These are phyloP conservation scores for Acanthochlamys bracteata DNA, from an alignment of 106 monocot genomes.

Conservation along the genomic window DNA sequence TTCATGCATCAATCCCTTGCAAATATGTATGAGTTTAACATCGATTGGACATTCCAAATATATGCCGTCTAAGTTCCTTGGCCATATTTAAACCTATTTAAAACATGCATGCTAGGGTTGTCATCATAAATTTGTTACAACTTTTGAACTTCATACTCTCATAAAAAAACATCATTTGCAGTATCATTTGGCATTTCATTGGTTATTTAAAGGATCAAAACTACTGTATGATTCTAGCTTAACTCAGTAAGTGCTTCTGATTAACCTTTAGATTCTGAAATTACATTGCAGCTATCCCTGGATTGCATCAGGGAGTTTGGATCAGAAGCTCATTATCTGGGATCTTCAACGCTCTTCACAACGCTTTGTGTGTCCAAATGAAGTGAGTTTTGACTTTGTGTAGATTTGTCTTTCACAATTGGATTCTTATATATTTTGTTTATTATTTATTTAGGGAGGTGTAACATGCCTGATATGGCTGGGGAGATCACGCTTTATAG, in stretches of 20 bases:
- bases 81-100: too few relatives aligned
- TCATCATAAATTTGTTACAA: too few relatives aligned
- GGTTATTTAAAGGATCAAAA: not conserved
- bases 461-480: conserved; percentile 76
- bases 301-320: conserved; percentile 81
- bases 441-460: conserved; percentile 45
- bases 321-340: conserved; percentile 87
- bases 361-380: conserved; percentile 66
- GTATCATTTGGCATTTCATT: too few relatives aligned
- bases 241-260: not conserved
- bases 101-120: too few relatives aligned
- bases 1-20: too few relatives aligned
- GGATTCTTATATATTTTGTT: not conserved
- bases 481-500: conserved; percentile 46
- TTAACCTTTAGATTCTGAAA: not conserved
- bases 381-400: conserved; percentile 23
- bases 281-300: conserved; percentile 33
- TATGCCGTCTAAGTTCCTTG: too few relatives aligned
- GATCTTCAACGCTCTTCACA: conserved; percentile 47
- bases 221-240: not conserved
- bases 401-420: not conserved
- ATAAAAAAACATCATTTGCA: too few relatives aligned
- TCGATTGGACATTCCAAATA: too few relatives aligned
- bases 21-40: too few relatives aligned
- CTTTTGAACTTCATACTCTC: too few relatives aligned